A percentile compares a stretch with the other conserved stretches of the same genome.
Conservation (phyloP, 1,139 yeast species). For the Neolecta irregularis region DNA sequence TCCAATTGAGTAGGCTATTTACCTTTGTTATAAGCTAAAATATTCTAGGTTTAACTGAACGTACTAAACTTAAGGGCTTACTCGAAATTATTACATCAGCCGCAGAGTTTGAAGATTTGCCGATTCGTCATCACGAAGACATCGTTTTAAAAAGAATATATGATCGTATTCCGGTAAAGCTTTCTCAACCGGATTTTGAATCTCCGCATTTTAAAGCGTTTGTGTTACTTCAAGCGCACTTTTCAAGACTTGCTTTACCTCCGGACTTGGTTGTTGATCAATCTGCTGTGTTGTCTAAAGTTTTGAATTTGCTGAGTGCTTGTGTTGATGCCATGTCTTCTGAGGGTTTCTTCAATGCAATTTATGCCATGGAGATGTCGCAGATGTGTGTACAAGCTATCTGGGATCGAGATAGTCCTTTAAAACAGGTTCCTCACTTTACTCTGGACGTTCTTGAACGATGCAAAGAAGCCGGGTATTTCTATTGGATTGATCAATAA, state of each 20-base stretch:
- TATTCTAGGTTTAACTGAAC: conserved; percentile 39
- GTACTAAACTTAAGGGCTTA: conserved; percentile 45
- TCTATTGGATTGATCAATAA: conserved; percentile 4
- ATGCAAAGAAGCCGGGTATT: conserved; percentile 31
- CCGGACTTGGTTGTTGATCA: conserved; percentile 49
- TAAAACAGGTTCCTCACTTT: conserved; percentile 70
- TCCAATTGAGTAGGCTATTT: no score
- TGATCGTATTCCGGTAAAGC: conserved; percentile 46
- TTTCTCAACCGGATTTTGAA: conserved; percentile 21
- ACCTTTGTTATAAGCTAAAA: no score
- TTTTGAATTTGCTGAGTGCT: conserved; percentile 44
- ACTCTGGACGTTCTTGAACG: conserved; percentile 39
- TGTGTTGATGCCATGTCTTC: conserved; percentile 63
- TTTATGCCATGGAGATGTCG: conserved; percentile 70
- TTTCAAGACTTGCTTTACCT: conserved; percentile 47
- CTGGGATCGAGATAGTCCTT: conserved; percentile 68
- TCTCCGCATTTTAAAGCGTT: conserved; percentile 56
- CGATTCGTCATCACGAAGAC: conserved; percentile 48
- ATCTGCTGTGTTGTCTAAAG: conserved; percentile 33
- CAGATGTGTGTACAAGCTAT: conserved; percentile 82
- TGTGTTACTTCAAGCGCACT: conserved; percentile 64
- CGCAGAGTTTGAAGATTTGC: conserved; percentile 49
- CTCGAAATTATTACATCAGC: conserved; percentile 55
- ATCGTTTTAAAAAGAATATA: conserved; percentile 35
- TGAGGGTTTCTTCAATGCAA: conserved; percentile 65